A percentile compares a stretch with the other conserved stretches of the same genome.
phyloP scores from a whole-genome alignment of 352 stramenopile genomes.

The Phytophthora fragariaefolia region DNA sequence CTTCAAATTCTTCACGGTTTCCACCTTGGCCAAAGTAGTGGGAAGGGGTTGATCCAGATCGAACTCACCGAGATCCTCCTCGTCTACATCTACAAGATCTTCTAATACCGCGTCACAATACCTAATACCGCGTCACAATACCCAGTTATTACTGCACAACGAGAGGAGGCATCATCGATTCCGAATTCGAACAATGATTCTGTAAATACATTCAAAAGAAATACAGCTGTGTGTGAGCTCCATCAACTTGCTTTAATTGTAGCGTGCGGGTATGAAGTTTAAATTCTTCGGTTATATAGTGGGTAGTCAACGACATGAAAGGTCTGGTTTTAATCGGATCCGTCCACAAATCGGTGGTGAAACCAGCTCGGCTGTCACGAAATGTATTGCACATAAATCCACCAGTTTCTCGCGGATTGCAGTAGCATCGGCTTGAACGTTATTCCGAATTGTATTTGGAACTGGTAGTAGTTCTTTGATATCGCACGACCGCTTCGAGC shows the following conservation, averaged over 20 bases:
- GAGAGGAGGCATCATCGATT: not conserved
- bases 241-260: not conserved
- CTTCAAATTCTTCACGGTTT: too few relatives aligned
- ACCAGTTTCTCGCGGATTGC: not conserved
- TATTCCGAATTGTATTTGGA: not conserved
- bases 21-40: too few relatives aligned
- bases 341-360: not conserved
- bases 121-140: too few relatives aligned
- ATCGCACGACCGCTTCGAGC: not conserved
- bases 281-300: not conserved
- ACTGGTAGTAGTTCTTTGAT: not conserved
- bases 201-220: not conserved
- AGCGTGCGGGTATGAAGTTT: not conserved
- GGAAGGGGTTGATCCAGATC: too few relatives aligned
- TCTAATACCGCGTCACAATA: too few relatives aligned
- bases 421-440: not conserved
- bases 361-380: not conserved
- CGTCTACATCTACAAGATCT: too few relatives aligned
- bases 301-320: not conserved
- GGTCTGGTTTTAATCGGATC: not conserved
- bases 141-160: too few relatives aligned
- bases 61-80: too few relatives aligned
- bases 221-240: not conserved
- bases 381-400: not conserved
- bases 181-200: not conserved